A percentile compares a stretch with the other conserved stretches of the same genome.
Conservation (phyloP, 2,329 filamentous ascomycete genomes). For the Neurospora sp. region DNA sequence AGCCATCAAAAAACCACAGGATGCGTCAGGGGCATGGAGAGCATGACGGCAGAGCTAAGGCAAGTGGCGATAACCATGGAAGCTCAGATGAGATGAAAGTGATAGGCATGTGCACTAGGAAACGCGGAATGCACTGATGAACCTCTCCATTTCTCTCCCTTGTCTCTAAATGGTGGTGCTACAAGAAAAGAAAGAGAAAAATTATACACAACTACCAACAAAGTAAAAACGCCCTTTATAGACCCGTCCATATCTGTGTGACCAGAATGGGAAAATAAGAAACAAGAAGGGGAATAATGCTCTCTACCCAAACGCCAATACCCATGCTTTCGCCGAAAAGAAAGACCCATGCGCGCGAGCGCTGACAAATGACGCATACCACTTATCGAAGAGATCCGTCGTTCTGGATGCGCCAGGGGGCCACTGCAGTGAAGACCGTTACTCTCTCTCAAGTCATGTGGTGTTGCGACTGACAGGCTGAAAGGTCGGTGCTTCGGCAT, state of each 20-base stretch:
- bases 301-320: slow-evolving; percentile 4
- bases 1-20: neutral
- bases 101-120: neutral
- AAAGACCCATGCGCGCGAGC: neutral
- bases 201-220: neutral
- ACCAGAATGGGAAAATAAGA: neutral
- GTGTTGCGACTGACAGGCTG: neutral
- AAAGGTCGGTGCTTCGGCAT: neutral
- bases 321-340: neutral
- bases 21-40: neutral
- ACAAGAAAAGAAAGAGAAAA: neutral
- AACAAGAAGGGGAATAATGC: neutral
- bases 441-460: neutral
- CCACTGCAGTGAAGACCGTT: neutral
- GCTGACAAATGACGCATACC: neutral
- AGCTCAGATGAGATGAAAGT: neutral
- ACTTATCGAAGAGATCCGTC: neutral
- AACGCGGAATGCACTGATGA: neutral
- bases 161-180: neutral
- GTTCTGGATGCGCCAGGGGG: neutral
- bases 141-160: neutral
- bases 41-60: neutral
- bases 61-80: neutral
- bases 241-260: neutral
- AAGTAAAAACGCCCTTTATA: neutral